Percentiles rank a stretch among this genome's conserved stretches.
These are phyloP conservation scores for Dioszegia aurantiaca DNA, from an alignment of 768 basidiomycete species.

Conservation along the genomic window DNA sequence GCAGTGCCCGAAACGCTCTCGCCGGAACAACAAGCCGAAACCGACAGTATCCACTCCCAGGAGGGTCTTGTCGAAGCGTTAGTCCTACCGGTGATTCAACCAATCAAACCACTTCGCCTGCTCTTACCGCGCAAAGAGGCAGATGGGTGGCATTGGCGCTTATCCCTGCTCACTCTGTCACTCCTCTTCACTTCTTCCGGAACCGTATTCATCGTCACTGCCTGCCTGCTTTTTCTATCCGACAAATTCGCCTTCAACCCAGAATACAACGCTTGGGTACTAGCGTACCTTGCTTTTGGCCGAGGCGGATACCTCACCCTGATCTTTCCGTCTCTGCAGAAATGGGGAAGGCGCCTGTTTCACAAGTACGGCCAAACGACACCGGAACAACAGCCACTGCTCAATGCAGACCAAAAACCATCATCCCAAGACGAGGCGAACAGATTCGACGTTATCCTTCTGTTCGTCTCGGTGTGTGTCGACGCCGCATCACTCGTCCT, in stretches of 20 bases:
- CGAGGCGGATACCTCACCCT: conserved; percentile 37
- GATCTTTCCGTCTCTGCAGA: conserved; percentile 40
- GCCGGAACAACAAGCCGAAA: conserved; percentile 16
- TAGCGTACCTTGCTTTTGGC: conserved; percentile 42
- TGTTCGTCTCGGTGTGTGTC: conserved; percentile 34
- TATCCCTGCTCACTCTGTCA: conserved; percentile 37
- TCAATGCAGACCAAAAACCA: neutral
- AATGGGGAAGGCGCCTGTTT: conserved; percentile 29
- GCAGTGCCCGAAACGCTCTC: conserved; percentile 35
- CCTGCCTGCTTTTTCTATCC: conserved; percentile 38
- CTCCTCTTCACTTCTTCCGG: conserved; percentile 38
- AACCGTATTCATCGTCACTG: conserved; percentile 44
- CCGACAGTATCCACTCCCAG: conserved; percentile 19
- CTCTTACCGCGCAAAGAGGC: conserved; percentile 33
- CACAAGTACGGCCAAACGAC: conserved; percentile 17
- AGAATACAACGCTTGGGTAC: conserved; percentile 46
- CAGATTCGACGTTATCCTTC: conserved; percentile 46
- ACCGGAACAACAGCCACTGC: conserved; percentile 1
- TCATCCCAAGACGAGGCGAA: conserved; percentile 35
- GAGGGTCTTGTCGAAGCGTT: conserved; percentile 23
- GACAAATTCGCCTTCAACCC: conserved; percentile 45
- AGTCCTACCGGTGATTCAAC: conserved; percentile 31
- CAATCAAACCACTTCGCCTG: conserved; percentile 36
- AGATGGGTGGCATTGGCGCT: conserved; percentile 34
- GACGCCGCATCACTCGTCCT: conserved; percentile 35